A percentile compares a stretch with the other conserved stretches of the same genome.
Evolutionary conservation across 306 rosid species (phyloP).

Genomic region (Gynostemma pentaphyllum): DNA sequence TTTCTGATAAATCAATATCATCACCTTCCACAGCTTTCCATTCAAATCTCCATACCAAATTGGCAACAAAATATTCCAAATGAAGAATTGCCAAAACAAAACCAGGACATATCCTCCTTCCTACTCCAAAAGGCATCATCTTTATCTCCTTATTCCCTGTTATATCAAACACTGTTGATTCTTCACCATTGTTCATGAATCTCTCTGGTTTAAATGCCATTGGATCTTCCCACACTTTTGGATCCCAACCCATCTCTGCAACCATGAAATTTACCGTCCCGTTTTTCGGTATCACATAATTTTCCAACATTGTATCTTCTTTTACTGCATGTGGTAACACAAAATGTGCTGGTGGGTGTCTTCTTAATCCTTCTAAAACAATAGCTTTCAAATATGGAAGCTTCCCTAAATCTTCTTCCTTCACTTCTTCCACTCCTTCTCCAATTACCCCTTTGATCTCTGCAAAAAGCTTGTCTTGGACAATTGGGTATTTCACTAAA

Average conservation of each 20-base stretch:
- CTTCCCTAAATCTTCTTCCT: slow-evolving; percentile 28
- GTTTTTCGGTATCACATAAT: slow-evolving; percentile 34
- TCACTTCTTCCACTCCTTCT: slow-evolving; percentile 24
- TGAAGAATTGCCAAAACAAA: slow-evolving; percentile 32
- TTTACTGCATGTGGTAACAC: slow-evolving; percentile 36
- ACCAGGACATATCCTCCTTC: slow-evolving; percentile 46
- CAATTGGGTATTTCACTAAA: slow-evolving; percentile 29
- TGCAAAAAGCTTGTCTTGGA: slow-evolving; percentile 30
- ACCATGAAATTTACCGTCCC: slow-evolving; percentile 38
- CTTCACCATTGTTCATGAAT: slow-evolving; percentile 11
- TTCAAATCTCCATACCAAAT: slow-evolving; percentile 33
- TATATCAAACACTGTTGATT: slow-evolving; percentile 23
- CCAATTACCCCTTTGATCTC: slow-evolving; percentile 24
- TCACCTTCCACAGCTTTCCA: slow-evolving; percentile 29
- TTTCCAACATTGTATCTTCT: slow-evolving; percentile 26
- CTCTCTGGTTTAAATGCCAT: slow-evolving; percentile 51
- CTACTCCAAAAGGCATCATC: slow-evolving; percentile 62
- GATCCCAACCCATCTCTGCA: slow-evolving; percentile 48
- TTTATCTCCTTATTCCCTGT: slow-evolving; percentile 35
- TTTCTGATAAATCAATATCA: slow-evolving; percentile 41
- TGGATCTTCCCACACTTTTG: slow-evolving; percentile 51
- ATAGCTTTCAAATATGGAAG: slow-evolving; percentile 44
- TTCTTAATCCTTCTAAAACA: slow-evolving; percentile 32
- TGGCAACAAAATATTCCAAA: slow-evolving; percentile 37
- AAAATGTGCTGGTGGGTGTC: slow-evolving; percentile 47